Conservation (phyloP, 208 protist genomes). For the Wallacemonas rigidus region DNA sequence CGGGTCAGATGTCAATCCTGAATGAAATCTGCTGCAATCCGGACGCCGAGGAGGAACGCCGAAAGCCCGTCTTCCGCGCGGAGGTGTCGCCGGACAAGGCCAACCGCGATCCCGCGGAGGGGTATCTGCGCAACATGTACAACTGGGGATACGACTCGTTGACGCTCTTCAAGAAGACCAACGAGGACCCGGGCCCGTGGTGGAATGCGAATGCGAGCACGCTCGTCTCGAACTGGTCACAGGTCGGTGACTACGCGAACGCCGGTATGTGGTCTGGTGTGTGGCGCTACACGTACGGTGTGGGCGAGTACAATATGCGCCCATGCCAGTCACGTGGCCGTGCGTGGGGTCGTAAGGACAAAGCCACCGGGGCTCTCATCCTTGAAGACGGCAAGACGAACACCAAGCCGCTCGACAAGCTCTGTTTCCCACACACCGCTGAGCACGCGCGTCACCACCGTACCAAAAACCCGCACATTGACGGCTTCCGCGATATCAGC, state of each 20-base stretch:
- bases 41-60: conserved; percentile 83
- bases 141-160: conserved; percentile 88
- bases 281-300: conserved; percentile 89
- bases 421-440: conserved; percentile 83
- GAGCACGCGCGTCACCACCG: conserved; percentile 85
- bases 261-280: conserved; percentile 90
- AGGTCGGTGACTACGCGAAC: conserved; percentile 89
- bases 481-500: conserved; percentile 57
- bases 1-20: conserved; percentile 83
- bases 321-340: conserved; percentile 72
- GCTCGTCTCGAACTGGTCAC: conserved; percentile 81
- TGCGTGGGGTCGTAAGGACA: conserved; percentile 69
- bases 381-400: conserved; percentile 50
- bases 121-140: conserved; percentile 78
- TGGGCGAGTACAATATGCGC: conserved; percentile 88
- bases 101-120: conserved; percentile 17
- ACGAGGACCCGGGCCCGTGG: conserved; percentile 89
- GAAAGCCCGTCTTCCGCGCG: conserved; percentile 74
- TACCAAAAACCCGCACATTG: conserved; percentile 65
- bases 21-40: conserved; percentile 89
- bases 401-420: conserved; percentile 34
- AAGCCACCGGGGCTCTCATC: conserved; percentile 55
- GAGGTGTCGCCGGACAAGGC: conserved; percentile 53
- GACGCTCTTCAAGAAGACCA: conserved; percentile 84
- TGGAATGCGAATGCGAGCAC: conserved; percentile 90